Base-by-base conservation (phyloP, 1,139 yeast species). In the Blastobotrys illinoisensis region DNA sequence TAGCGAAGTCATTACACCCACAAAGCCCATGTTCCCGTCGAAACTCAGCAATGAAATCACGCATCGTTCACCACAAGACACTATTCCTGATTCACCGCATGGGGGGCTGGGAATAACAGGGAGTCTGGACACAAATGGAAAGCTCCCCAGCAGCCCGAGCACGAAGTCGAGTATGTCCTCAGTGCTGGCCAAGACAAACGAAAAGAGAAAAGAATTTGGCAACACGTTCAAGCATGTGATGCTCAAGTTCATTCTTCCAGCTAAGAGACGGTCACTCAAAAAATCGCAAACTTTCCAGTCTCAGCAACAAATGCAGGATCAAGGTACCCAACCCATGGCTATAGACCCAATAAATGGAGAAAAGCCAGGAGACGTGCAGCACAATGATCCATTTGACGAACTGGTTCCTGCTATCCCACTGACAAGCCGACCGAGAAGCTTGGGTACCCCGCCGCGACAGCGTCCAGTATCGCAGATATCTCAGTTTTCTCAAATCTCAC, bases 401-500 rank as follows among this genome's bases (percentile, higher is more conserved):
- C 7, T 32, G 16, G 40, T 32, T 5, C 40, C 40, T 13, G 13
- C 40, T 2, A 32, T 32, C 3, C 40, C 40, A 3, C 40, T 32
- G 16, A 32, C 40, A n/a, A 32, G 16, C 16, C 40, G 40, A 7
- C 40, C 40, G 13, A 32, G 40, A n/a, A 32, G 40, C 40, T 32
- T 32, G 40, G 40, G 40, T 4, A 32, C 40, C 13, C 40, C 40
- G 3, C 40, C 40, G 3, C 19, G 77, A 52, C 72, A 77, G 3
- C 71, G 93, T 52, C 90, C 91, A 1, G 75, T 82, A 4, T 85
- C 91, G 0, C 79, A 84, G 71, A 71, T 85, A 1, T 85, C 91
- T 0, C 88, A 83, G 62, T 73, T 79, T 40, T 81, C 86, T 54
- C 80, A 80, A 60, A 62, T 77, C 21, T 79, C 83, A 56, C 80